Evolutionary conservation across 768 basidiomycete genomes (phyloP), one percentile per base, ranked within the genome.

Genomic region (Kwoniella mangroviensis): DNA sequence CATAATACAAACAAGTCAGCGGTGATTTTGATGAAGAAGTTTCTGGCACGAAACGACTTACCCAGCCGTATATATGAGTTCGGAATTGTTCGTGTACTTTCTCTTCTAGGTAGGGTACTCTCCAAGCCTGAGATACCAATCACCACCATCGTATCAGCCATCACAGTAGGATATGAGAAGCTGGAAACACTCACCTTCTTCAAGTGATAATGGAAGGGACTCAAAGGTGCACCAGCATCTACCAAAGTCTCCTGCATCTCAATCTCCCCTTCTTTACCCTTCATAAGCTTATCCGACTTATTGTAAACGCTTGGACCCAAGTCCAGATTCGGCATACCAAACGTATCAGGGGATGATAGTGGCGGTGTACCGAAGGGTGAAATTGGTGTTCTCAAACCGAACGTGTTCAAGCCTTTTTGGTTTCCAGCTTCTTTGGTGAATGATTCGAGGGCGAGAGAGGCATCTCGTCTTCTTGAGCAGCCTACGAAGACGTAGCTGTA

Each of bases 61-160:
- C 78, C 79, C 82, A 81, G 9, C 81, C 81, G 57, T 81, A 81
- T 55, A 81, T 81, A 57, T 81, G 82, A 1, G 82, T 84, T 40
- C 85, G 71, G 77, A 86, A 86, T 62, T 90, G 88, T 73, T 88
- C 87, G 84, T 92, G 91, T 11, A 89, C 84, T 52, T 88, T 87
- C 56, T 88, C 87, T 75, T 90, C 89, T 61, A 90, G 87, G 78
- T 90, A 91, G 1, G 90, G 90, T 34, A 91, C 84, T 45, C 90
- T 85, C 89, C 89, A 91, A 13, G 77, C 65, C 78, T 79, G 34
- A 34, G 34, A 13, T 66, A 54, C 55, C 28, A 62, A 42, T 9
- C 65, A 11, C 1, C 15, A 4, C 5, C 53, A 60, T 34, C 6
- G 34, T 34, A 34, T 34, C 34, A 34, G 34, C 34, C 6, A 34